Evolutionary conservation across 2,329 filamentous ascomycete species (phyloP).

Genomic region (Arthrocladium fulminans): DNA sequence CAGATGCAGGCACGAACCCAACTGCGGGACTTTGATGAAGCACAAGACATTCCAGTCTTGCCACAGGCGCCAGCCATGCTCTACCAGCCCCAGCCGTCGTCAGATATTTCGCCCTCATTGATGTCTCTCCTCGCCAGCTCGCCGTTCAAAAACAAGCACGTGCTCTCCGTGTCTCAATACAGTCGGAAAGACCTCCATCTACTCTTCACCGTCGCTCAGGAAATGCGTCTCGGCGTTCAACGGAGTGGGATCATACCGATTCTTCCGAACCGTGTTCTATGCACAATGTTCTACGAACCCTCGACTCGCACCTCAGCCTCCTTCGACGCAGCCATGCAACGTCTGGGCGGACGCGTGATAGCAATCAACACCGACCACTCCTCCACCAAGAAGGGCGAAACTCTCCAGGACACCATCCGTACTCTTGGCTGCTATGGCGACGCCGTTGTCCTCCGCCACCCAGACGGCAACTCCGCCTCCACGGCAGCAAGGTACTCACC

Average conservation of each 20-base stretch:
- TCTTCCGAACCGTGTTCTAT: slow-evolving; percentile 75
- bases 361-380: slow-evolving; percentile 74
- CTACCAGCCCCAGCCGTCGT: slow-evolving; percentile 42
- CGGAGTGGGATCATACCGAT: slow-evolving; percentile 81
- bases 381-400: slow-evolving; percentile 89
- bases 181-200: slow-evolving; percentile 78
- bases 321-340: slow-evolving; percentile 97
- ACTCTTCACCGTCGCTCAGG: slow-evolving; percentile 91
- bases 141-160: slow-evolving; percentile 79
- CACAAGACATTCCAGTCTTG: slow-evolving; percentile 21
- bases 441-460: slow-evolving; percentile 91
- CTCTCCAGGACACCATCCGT: slow-evolving; percentile 83
- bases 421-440: slow-evolving; percentile 92
- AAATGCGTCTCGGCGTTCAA: slow-evolving; percentile 94
- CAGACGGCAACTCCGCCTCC: slow-evolving; percentile 69
- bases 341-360: slow-evolving; percentile 80
- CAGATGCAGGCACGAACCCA: slow-evolving; percentile 8
- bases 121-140: slow-evolving; percentile 67
- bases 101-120: slow-evolving; percentile 51
- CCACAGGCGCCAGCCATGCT: slow-evolving; percentile 28
- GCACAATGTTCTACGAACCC: slow-evolving; percentile 94
- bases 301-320: slow-evolving; percentile 92
- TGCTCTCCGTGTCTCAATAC: slow-evolving; percentile 88
- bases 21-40: slow-evolving; percentile 19
- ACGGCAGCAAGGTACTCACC: slow-evolving; percentile 78